Percentiles rank a stretch among this genome's conserved stretches.
phyloP scores from a whole-genome alignment of 2,329 filamentous ascomycete species.

The Aotearoamyces nothofagi region DNA sequence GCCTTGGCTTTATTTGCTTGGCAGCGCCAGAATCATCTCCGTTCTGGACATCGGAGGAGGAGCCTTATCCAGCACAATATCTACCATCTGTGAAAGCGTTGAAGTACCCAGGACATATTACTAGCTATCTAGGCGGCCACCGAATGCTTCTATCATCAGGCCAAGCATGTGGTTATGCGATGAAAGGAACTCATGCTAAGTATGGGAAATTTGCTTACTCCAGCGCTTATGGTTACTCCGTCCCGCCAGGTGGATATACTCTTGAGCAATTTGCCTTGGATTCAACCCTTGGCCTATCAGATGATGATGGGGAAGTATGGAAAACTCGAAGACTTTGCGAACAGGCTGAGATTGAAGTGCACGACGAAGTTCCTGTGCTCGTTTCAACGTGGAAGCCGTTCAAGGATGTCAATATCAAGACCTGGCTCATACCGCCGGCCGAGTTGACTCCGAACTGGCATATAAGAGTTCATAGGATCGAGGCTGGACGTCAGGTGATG shows the following conservation, averaged over 20 bases:
- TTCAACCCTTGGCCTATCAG: conserved; percentile 60
- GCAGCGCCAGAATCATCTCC: conserved; percentile 54
- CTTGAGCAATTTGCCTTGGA: conserved; percentile 66
- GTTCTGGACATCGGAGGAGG: conserved; percentile 59
- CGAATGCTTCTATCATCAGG: conserved; percentile 63
- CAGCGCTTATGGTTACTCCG: conserved; percentile 61
- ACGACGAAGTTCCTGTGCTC: conserved; percentile 39
- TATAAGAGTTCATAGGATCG: conserved; percentile 46
- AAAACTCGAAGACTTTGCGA: conserved; percentile 57
- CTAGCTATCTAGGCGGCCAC: conserved; percentile 55
- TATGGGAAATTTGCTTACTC: conserved; percentile 71
- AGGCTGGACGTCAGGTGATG: conserved; percentile 44
- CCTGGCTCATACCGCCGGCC: conserved; percentile 47
- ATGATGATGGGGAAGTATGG: conserved; percentile 67
- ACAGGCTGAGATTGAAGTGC: conserved; percentile 43
- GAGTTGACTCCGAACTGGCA: conserved; percentile 52
- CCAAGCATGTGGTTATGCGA: conserved; percentile 69
- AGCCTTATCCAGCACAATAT: conserved; percentile 36
- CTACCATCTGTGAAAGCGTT: conserved; percentile 46
- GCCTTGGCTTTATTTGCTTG: conserved; percentile 60
- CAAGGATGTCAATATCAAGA: conserved; percentile 49
- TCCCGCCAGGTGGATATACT: conserved; percentile 60
- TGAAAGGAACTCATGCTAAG: conserved; percentile 70
- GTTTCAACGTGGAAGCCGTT: conserved; percentile 59
- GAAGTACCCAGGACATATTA: conserved; percentile 58